Evolutionary conservation across 2,329 filamentous ascomycete genomes (phyloP).

Genomic region (Fusarium ambrosium): DNA sequence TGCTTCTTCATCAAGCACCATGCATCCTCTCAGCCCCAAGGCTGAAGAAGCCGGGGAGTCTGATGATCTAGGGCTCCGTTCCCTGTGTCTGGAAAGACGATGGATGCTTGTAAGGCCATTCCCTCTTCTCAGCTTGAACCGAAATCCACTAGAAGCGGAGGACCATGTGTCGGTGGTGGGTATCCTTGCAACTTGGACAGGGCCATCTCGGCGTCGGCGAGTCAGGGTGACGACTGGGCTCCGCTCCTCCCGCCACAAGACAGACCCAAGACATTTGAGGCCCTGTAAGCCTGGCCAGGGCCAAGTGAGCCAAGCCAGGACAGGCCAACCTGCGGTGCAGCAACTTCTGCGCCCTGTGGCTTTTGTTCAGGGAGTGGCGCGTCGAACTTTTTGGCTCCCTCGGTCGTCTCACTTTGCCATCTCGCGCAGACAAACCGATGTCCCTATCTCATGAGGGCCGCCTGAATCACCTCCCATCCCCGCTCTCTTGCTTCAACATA

Average conservation of each 20-base stretch:
- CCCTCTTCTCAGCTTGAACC: neutral
- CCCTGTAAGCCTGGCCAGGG: constrained; percentile 17
- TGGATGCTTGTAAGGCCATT: constrained; percentile 4
- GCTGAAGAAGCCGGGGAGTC: neutral
- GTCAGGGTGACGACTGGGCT: constrained; percentile 19
- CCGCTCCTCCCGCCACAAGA: constrained; percentile 12
- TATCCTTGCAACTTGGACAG: constrained; percentile 3
- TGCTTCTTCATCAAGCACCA: neutral
- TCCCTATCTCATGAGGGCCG: constrained; percentile 17
- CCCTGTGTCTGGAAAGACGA: neutral
- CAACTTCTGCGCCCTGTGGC: constrained; percentile 27
- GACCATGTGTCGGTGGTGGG: constrained; percentile 3
- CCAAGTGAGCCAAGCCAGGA: constrained; percentile 7
- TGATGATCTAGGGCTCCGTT: neutral
- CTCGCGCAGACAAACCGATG: neutral
- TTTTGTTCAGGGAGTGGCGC: constrained; percentile 9
- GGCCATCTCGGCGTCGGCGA: constrained; percentile 14
- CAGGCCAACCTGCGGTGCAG: neutral
- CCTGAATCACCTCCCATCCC: neutral
- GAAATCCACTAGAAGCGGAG: neutral
- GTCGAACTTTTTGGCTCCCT: constrained; percentile 7
- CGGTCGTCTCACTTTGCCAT: constrained; percentile 15
- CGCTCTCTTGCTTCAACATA: constrained; percentile 4
- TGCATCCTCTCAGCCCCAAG: neutral
- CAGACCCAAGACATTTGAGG: constrained; percentile 25